A percentile compares a stretch with the other conserved stretches of the same genome.
Evolutionary conservation across 495 filamentous ascomycete species (phyloP).

Genomic region (Cenococcum geophilum): DNA sequence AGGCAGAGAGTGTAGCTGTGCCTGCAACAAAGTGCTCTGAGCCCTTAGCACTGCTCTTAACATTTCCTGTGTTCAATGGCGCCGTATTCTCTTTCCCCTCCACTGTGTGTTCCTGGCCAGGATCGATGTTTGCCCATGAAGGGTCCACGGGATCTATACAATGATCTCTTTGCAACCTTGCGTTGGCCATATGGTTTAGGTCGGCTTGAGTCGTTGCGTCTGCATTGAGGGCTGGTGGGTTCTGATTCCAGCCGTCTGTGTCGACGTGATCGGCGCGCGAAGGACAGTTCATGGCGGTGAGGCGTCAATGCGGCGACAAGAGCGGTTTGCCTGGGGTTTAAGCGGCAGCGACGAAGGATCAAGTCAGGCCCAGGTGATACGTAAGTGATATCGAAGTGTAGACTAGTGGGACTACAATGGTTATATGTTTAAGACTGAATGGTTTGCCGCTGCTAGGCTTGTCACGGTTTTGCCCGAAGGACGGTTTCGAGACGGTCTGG

Average conservation of each 20-base stretch:
- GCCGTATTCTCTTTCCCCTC: slow-evolving; percentile 7
- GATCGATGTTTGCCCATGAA: slow-evolving; percentile 19
- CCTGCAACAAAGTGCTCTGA: neutral
- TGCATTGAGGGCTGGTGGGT: slow-evolving; percentile 47
- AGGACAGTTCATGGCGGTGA: slow-evolving; percentile 48
- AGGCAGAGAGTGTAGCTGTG: too few species aligned
- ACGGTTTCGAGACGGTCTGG: neutral
- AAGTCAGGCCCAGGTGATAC: neutral
- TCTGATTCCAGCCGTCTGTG: slow-evolving; percentile 53
- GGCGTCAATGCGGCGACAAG: neutral
- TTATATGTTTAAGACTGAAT: neutral
- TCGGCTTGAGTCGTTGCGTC: slow-evolving; percentile 55
- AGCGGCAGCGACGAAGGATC: neutral
- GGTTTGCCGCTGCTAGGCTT: neutral
- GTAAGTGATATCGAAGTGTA: neutral
- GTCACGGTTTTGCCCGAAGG: slow-evolving; percentile 8
- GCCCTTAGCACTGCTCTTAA: neutral
- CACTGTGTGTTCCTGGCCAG: slow-evolving; percentile 4
- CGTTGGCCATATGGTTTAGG: slow-evolving; percentile 52
- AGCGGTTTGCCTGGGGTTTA: neutral
- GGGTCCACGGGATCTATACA: slow-evolving; percentile 29
- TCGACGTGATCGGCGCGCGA: slow-evolving; percentile 47
- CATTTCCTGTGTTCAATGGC: neutral
- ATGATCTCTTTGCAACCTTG: slow-evolving; percentile 41
- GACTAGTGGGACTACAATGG: neutral